Conservation (phyloP, 192 early-diverging fungal species). For the Entomortierella lignicola region DNA sequence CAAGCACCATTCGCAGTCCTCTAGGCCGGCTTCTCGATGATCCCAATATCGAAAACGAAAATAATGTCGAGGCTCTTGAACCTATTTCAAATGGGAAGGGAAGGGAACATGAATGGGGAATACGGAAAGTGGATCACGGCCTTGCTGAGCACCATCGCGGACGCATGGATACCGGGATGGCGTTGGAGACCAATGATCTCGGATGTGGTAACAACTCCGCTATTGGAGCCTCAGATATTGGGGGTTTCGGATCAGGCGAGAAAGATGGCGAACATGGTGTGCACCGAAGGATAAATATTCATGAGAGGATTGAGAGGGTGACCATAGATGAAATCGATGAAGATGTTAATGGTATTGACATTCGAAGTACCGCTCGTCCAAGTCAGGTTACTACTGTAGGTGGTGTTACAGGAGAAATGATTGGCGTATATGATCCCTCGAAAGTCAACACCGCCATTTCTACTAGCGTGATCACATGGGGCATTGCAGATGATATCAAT, state of each 20-base stretch:
- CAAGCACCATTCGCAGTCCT: neutral
- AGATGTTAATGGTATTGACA: neutral
- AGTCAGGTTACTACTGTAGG: neutral
- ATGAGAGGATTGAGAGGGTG: conserved; percentile 9
- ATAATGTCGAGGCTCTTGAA: neutral
- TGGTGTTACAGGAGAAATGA: neutral
- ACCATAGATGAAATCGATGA: conserved; percentile 14
- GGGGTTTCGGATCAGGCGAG: neutral
- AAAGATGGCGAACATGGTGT: conserved; percentile 2
- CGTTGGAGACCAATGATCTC: neutral
- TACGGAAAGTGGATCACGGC: neutral
- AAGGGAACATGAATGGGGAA: neutral
- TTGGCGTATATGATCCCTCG: neutral
- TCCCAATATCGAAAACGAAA: neutral
- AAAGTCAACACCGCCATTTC: neutral
- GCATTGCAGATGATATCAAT: conserved; percentile 25
- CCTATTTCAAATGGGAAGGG: neutral
- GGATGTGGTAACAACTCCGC: neutral
- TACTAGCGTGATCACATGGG: conserved; percentile 36
- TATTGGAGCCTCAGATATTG: neutral
- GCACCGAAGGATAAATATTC: conserved; percentile 22
- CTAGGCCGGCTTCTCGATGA: neutral
- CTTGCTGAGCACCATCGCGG: neutral
- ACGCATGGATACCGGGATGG: conserved; percentile 2
- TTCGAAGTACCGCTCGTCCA: neutral